A percentile compares a stretch with the other conserved stretches of the same genome.
These are phyloP conservation scores for Jaltomata sinuosa DNA, from an alignment of 257 asterid genomes.

Conservation along the genomic window DNA sequence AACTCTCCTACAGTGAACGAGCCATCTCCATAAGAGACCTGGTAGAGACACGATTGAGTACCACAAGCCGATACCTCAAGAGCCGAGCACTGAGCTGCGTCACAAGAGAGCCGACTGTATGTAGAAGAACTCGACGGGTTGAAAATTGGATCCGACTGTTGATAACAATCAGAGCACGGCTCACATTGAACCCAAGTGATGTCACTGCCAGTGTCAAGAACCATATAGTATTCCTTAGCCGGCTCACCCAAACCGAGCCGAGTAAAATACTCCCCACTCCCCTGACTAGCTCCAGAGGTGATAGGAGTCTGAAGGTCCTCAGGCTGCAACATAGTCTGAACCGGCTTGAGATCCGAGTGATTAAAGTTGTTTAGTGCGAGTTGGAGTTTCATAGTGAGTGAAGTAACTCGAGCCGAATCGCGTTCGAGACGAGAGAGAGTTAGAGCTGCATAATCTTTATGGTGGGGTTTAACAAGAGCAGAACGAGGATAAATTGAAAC, in stretches of 20 bases:
- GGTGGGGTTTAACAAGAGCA: slow-evolving; percentile 8
- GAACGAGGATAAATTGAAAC: slow-evolving; percentile 55
- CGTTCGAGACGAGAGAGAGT: slow-evolving; percentile 43
- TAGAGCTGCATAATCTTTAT: slow-evolving; percentile 38
- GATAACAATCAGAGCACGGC: slow-evolving; percentile 63
- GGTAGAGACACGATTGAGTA: slow-evolving; percentile 24
- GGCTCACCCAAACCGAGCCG: slow-evolving; percentile 71
- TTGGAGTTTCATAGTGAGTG: slow-evolving; percentile 20
- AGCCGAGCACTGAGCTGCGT: slow-evolving; percentile 30
- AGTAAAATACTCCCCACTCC: slow-evolving; percentile 76
- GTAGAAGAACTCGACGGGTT: slow-evolving; percentile 43
- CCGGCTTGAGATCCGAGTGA: slow-evolving; percentile 20
- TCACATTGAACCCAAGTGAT: slow-evolving; percentile 73
- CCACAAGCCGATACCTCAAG: slow-evolving; percentile 37
- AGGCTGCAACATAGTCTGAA: slow-evolving; percentile 14
- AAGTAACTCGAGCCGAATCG: slow-evolving; percentile 42
- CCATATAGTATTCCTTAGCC: slow-evolving; percentile 29
- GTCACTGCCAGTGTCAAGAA: slow-evolving; percentile 66
- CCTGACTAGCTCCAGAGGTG: slow-evolving; percentile 46
- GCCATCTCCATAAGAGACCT: slow-evolving; percentile 67
- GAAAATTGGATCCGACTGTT: slow-evolving; percentile 52
- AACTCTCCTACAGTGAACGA: slow-evolving; percentile 54
- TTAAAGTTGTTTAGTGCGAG: slow-evolving; percentile 3
- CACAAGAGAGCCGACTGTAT: slow-evolving; percentile 34
- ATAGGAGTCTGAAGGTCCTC: slow-evolving; percentile 36